Percentiles rank a stretch among this genome's conserved stretches.
Conservation (phyloP, 306 rosid species). For the Fragaria ananassa region DNA sequence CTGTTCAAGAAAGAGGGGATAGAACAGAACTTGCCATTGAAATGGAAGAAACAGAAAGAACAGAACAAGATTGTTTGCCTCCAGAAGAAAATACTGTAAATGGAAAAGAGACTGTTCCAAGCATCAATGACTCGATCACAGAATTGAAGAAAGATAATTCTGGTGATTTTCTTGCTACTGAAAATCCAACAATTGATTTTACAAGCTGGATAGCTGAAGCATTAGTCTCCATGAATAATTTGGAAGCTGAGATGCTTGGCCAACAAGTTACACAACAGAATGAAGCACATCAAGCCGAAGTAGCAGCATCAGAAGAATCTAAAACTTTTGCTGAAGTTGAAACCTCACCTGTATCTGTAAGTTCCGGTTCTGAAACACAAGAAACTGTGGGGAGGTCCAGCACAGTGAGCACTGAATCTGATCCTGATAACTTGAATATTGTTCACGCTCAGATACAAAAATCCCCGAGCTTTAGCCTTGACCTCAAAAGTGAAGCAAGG, state of each 20-base stretch:
- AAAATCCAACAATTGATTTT: constrained; percentile 27
- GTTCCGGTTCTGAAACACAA: constrained; percentile 38
- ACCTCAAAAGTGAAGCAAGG: constrained; percentile 47
- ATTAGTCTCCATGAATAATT: constrained; percentile 30
- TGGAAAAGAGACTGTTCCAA: constrained; percentile 18
- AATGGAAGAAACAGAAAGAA: constrained; percentile 23
- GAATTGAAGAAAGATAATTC: constrained; percentile 27
- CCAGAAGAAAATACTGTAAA: neutral
- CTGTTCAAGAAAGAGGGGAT: constrained; percentile 29
- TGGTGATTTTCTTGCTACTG: constrained; percentile 11
- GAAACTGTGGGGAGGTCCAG: constrained; percentile 57
- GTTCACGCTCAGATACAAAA: constrained; percentile 48
- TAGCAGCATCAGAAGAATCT: constrained; percentile 22
- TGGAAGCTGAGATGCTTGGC: constrained; percentile 25
- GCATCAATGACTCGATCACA: constrained; percentile 21
- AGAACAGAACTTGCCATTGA: constrained; percentile 4
- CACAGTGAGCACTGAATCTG: constrained; percentile 70
- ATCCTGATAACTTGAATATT: constrained; percentile 42
- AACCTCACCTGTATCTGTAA: constrained; percentile 25
- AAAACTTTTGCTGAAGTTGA: constrained; percentile 22
- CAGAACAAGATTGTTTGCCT: constrained; percentile 19
- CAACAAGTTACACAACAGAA: constrained; percentile 25
- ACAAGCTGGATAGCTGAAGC: constrained; percentile 33
- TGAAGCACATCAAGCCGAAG: constrained; percentile 24
- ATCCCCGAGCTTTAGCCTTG: constrained; percentile 78